Base-by-base conservation (phyloP, 2,329 filamentous ascomycete species). In the Macrophomina pseudophaseolina region DNA sequence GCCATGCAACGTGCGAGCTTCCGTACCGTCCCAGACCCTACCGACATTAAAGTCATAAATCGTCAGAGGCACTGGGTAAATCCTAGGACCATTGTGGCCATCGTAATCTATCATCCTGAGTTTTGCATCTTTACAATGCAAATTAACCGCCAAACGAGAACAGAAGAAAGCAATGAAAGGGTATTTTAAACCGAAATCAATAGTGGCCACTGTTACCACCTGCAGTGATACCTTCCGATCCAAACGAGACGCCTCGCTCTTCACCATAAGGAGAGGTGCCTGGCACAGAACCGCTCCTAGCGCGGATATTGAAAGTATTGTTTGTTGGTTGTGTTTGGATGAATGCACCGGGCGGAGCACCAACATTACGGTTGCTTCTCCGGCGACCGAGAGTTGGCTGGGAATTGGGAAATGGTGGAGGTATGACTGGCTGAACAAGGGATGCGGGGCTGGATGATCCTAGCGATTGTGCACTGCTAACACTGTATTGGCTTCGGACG, bases 331-430 rank as follows among this genome's bases (percentile, higher is more conserved):
- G 67, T n/a, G 74, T 69, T 40, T 73, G 69, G 23, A 69, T 60
- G 30, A 73, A 76, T 8, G 68, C 59, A n/a, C 68, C 69, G 38
- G 72, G 68, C 11, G 70, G 70, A 28, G 69, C 72, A 12, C 71
- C 71, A 51, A 76, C 75, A 62, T 74, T 76, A 48, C 76, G 76
- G 59, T 72, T 78, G 71, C 77, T 79, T 64, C 75, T 74, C 51
- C 76, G 72, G 23, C 77, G 72, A 38, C 69, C 69, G 11, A 79
- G 71, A 8, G 30, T 49, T 28, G 42, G 58, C 32, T 62, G 58
- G 7, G 58, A 18, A 7, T 23, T 40, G 32, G 42, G n/a, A 14
- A 18, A 69, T 71, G 42, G 76, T 74, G 40, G 56, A 46, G 60
- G 35, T 12, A 42, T 69, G 49, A 68, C 70, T n/a, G 72, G 68